Evolutionary conservation across 371 early-diverging fungal genomes (phyloP), one percentile per base, ranked within the genome.

Genomic region (Rhizopus delemar): DNA sequence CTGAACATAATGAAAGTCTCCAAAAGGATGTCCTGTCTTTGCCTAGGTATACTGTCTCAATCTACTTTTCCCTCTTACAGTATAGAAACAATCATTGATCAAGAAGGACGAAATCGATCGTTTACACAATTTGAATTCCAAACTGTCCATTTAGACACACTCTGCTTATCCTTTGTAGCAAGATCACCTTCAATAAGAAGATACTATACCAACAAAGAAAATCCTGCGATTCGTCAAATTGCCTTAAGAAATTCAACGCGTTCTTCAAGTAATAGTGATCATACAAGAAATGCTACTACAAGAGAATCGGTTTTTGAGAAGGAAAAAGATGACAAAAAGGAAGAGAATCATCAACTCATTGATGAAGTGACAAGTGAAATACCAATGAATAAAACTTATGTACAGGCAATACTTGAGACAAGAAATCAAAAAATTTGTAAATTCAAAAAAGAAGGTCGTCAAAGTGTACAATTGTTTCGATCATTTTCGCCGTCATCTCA

Each of bases 81-180:
- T 33, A 5, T 59, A 16, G 53, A 41, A 1, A 6, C 57, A 5
- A 41, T 33, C 6, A 58, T 62, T 33, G 67, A 62, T 35, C 67
- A 66, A 59, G 67, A 66, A 55, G 67, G 67, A 15, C 57, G 51
- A 3, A 57, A 45, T 32, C 38, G 50, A 36, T 22, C 61, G 6
- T 55, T 43, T 8, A 56, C 56, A 22, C 28, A 22, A 16, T 66
- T 66, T 32, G 11, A 41, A 43, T 51, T 66, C 9, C 6, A 33
- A 7, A 41, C 46, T 29, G 28, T 66, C 5, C 16, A 58, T 32
- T n/a, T 49, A 22, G 29, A 31, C 3, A 55, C 16, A 13, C 34
- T 39, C 4, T 46, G 13, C 31, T 41, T 55, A 8, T 39, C 33
- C 8, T 58, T 59, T 32, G 16, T 36, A 8, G 36, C 48, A 8